phyloP scores from a whole-genome alignment of 2,329 filamentous ascomycete species.

The Penicillium griseofulvum region DNA sequence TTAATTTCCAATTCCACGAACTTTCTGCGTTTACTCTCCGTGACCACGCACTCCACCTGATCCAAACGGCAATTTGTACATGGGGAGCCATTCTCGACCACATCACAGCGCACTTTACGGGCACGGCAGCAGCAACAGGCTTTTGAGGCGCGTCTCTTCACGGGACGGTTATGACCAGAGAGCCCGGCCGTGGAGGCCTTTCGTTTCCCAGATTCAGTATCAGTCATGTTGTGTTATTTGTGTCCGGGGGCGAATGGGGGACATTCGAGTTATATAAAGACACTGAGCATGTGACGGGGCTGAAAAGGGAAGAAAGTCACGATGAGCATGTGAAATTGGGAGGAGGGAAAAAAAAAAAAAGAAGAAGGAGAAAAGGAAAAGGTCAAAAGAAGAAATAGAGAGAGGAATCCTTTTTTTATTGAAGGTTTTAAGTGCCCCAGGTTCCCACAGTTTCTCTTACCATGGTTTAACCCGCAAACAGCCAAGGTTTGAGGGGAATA shows the following conservation, averaged over 20 bases:
- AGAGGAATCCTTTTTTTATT: conserved; percentile 22
- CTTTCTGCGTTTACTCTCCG: conserved; percentile 75
- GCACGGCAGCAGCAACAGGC: conserved; percentile 86
- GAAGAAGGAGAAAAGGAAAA: background rate
- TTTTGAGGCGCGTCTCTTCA: conserved; percentile 84
- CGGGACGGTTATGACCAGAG: conserved; percentile 53
- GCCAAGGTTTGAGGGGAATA: conserved; percentile 3
- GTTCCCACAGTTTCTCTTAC: conserved; percentile 8
- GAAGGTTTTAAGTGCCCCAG: conserved; percentile 31
- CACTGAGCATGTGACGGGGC: background rate
- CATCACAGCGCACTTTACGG: conserved; percentile 90
- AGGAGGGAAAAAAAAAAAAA: too few relatives aligned
- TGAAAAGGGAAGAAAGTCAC: background rate
- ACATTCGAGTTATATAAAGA: conserved; percentile 17
- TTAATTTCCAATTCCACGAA: conserved; percentile 26
- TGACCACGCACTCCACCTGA: conserved; percentile 57
- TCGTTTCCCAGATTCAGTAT: conserved; percentile 49
- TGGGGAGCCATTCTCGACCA: conserved; percentile 78
- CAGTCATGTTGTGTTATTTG: conserved; percentile 25
- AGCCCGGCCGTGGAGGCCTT: conserved; percentile 58
- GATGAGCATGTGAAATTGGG: conserved; percentile 1
- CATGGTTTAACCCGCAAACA: background rate
- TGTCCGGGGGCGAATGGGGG: conserved; percentile 18
- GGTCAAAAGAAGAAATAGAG: background rate
- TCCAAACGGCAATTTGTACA: conserved; percentile 77